These are phyloP conservation scores for Musa acuminata DNA, from an alignment of 176 grass and related monocot genomes.

Conservation along the genomic window DNA sequence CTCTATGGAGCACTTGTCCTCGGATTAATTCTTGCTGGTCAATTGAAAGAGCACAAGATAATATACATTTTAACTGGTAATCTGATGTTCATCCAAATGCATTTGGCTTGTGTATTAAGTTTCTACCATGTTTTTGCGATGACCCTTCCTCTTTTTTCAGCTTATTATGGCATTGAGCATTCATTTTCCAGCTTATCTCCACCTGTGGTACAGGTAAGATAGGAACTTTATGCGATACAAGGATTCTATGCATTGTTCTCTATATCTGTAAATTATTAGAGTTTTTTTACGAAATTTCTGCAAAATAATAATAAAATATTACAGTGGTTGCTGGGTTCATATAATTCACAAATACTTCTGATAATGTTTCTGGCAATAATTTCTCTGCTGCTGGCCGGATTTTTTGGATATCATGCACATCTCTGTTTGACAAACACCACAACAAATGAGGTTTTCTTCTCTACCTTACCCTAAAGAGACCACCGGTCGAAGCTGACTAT, in stretches of 20 bases:
- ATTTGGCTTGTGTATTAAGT: not conserved
- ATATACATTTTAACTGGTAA: conserved; percentile 86
- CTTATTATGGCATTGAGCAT: conserved; percentile 80
- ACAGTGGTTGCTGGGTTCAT: conserved; percentile 80
- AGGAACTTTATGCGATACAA: not conserved
- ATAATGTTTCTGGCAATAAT: conserved; percentile 79
- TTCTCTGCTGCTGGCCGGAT: conserved; percentile 75
- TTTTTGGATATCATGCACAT: conserved; percentile 78
- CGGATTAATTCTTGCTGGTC: conserved; percentile 72
- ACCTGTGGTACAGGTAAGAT: conserved; percentile 69
- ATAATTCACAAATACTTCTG: conserved; percentile 90
- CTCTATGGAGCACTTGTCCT: conserved; percentile 55
- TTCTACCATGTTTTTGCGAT: not conserved
- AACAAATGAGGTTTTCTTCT: conserved; percentile 65
- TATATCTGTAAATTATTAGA: not conserved
- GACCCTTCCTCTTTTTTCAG: conserved; percentile 30
- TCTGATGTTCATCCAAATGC: not conserved
- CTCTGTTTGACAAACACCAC: conserved; percentile 86
- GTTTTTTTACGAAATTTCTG: not conserved
- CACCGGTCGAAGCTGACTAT: not conserved
- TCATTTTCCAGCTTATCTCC: conserved; percentile 70
- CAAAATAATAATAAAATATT: conserved; percentile 9
- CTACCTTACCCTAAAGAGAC: not conserved
- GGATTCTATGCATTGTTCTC: not conserved
- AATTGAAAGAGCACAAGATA: conserved; percentile 70